These are phyloP conservation scores for Pseudocercospora pini-densiflorae DNA, from an alignment of 2,329 filamentous ascomycete genomes.

Conservation along the genomic window DNA sequence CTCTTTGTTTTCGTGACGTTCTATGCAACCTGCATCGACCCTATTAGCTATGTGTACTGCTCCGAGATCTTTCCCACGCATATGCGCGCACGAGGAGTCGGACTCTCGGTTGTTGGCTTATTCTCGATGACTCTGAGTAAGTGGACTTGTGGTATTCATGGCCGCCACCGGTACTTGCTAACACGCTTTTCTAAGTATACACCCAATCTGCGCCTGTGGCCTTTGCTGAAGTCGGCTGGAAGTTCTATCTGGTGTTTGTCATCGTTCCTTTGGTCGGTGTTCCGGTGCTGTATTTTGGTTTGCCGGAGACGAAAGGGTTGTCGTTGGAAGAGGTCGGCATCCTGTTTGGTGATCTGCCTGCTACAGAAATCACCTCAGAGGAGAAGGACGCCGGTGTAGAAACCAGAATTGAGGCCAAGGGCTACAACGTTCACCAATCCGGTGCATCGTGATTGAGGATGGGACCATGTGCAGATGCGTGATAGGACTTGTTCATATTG, in stretches of 20 bases:
- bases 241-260: background rate
- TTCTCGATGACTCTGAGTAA: background rate
- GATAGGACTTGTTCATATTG: background rate
- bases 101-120: background rate
- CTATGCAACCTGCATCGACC: background rate
- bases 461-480: background rate
- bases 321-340: background rate
- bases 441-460: background rate
- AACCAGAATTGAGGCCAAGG: background rate
- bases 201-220: background rate
- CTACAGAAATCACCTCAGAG: background rate
- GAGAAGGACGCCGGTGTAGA: background rate
- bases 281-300: slow-evolving; percentile 25
- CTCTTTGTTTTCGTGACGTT: background rate
- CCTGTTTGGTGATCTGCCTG: background rate
- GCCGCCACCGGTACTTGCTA: background rate
- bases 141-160: background rate
- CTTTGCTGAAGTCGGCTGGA: background rate
- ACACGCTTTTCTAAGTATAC: background rate
- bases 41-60: background rate
- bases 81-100: background rate
- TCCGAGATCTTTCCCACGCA: background rate
- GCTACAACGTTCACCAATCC: background rate
- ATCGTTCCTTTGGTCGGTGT: background rate
- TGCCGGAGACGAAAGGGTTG: slow-evolving; percentile 4